Evolutionary conservation across 2,329 filamentous ascomycete genomes (phyloP), one percentile per base, ranked within the genome.

Genomic region (Pseudogymnoascus sp.): DNA sequence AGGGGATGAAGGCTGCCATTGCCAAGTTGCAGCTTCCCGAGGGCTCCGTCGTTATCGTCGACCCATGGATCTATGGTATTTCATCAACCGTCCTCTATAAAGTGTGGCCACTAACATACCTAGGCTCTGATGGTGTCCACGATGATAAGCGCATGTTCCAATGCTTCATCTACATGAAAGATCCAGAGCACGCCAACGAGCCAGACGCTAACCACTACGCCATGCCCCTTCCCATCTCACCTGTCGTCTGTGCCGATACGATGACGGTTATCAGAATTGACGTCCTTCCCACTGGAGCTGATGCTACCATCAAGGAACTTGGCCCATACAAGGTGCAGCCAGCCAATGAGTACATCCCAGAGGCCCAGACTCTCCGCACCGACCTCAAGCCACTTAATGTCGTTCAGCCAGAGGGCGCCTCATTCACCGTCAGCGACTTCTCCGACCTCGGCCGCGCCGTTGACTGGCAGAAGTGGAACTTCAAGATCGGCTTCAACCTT

Each of bases 221-320:
- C 0, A 81, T 88, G 67, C 87, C 87, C 0, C 75, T 89, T 1
- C 79, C 82, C n/a, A 84, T 73, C 53, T 87, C 84, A 1, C 86
- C 87, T 0, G 86, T 90, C 18, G 77, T 91, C 44, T 84, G 85
- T 70, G 82, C 81, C 0, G 79, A 80, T 42, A 84, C 79, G 1
- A 82, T 83, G 75, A 83, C 86, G 69, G 80, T 91, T 38, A 80
- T 88, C 53, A 82, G 88, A 10, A 87, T 91, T 66, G 88, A 91
- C 69, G 78, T 83, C 63, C 73, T 91, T 3, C 87, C 88, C 1
- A 89, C 85, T 2, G 88, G 88, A 1, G 79, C 77, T 4, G 87
- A 89, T 71, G 79, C 82, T 63, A 82, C 79, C 5, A 77, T 80
- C 65, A 82, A 81, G 65, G 78, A 81, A 2, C 77, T 82, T 0